Evolutionary conservation across 1,284 basidiomycete genomes (phyloP), one percentile per base, ranked within the genome.

Genomic region (Cryptococcus jaspeensis): DNA sequence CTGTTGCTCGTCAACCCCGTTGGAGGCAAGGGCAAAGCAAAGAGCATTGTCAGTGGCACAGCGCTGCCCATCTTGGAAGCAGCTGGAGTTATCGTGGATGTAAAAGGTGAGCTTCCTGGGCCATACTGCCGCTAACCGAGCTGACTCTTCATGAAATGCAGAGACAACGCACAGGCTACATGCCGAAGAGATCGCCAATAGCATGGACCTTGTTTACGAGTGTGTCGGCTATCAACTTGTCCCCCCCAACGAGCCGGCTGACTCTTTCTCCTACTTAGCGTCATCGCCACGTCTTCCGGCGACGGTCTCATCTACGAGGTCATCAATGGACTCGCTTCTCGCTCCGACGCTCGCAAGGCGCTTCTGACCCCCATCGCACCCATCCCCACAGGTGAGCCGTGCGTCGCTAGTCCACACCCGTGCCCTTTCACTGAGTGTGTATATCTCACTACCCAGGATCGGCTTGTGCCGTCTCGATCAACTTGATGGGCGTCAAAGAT

Each of bases 271-370:
- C 13, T 23, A 15, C 22, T 25, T 18, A 81, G 81, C 66, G 90
- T 87, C 0, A 76, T 97, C 36, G 84, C 90, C n/a, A 79, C 86
- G 8, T 84, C 95, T 22, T 93, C 91, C 0, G 94, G 94, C 0
- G 94, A 98, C 72, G 94, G 94, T 5, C 81, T 92, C 42, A 72
- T 93, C 8, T 90, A 94, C 71, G 94, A 98, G 76, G 81, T 95
- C n/a, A 71, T 96, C 69, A 98, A 99, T 70, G 96, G 94, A 2
- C 85, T 97, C 49, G 88, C 90, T 0, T 78, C 83, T 42, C 87
- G 92, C 53, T 72, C 80, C 9, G 83, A 89, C 52, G 87, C 90
- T 0, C 75, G 79, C 18, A 81, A 81, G 45, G 93, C 92, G 0
- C 84, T 98, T 46, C 74, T 78, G 41, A 85, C 87, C 42, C 91